Base-by-base conservation (phyloP, 352 stramenopile species). In the Saprolegnia parasitica region DNA sequence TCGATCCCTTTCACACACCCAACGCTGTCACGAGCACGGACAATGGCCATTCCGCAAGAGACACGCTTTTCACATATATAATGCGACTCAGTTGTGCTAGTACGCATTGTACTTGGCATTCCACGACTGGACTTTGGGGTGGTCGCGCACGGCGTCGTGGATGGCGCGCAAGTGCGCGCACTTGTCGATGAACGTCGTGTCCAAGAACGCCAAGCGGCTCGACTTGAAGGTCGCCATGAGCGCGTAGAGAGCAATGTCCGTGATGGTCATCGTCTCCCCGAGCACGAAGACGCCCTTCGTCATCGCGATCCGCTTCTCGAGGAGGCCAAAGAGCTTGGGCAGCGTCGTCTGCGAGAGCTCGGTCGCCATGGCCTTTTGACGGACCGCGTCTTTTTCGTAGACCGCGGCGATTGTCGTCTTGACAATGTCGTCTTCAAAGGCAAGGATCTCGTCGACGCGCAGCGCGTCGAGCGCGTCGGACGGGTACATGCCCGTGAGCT, bases 371-470 rank as follows among this genome's bases (percentile, higher is more conserved):
- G 65, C 57, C 58, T 76, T 71, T 56, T 75, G 76, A 72, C 79
- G 84, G 1, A 63, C 58, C 4, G 56, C 32, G 29, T 82, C 73
- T 35, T 78, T 57, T 50, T 81, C 76, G 21, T 39, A 45, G 54
- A 75, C 60, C 47, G 71, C 76, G 16, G 71, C 71, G 4, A 54
- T 78, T 58, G 75, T 54, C 26, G 74, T 70, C 6, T 24, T 54
- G 54, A 82, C 54, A 23, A 68, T 68, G 11, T 83, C 77, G 39
- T 83, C 77, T 18, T 79, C 68, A n/a, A 78, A 46, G 5, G 65
- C 24, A 13, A 81, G 68, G 5, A 87, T 37, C 42, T 84, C 78
- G 35, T 88, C 80, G 6, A 86, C 74, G 10, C 68, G 73, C 13
- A 73, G 67, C 21, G 77, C 77, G 4, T 60, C 67, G 0, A 82